phyloP scores from a whole-genome alignment of 495 filamentous ascomycete species.

The Astrothelium subdiscretum region DNA sequence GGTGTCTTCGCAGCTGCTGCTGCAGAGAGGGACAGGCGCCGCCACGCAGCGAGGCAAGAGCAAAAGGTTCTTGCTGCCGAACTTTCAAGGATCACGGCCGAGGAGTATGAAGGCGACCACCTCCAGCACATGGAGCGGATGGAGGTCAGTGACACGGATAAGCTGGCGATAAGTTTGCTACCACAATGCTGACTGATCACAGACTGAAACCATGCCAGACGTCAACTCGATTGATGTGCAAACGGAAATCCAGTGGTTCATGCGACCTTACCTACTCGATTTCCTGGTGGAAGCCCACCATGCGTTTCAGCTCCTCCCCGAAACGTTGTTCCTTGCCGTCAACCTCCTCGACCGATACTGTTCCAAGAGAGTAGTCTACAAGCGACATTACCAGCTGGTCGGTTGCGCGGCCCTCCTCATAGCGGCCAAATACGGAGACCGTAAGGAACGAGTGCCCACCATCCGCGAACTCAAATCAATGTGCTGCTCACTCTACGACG shows the following conservation, averaged over 20 bases:
- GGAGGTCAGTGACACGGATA: conserved; percentile 56
- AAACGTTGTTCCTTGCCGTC: conserved; percentile 89
- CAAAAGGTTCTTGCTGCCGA: conserved; percentile 81
- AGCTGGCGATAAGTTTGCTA: background rate
- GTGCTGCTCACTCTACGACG: conserved; percentile 97
- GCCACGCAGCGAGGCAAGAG: conserved; percentile 58
- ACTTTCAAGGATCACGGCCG: conserved; percentile 65
- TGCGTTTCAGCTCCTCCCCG: conserved; percentile 85
- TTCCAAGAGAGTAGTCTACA: conserved; percentile 96
- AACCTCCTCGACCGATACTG: conserved; percentile 97
- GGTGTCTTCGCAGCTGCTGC: conserved; percentile 32
- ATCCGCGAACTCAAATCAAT: conserved; percentile 95
- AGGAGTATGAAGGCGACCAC: conserved; percentile 88
- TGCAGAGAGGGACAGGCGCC: conserved; percentile 53
- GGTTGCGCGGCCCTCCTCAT: conserved; percentile 94
- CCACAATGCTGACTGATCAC: conserved; percentile 20
- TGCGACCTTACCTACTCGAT: conserved; percentile 95
- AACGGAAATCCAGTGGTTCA: conserved; percentile 98
- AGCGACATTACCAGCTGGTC: conserved; percentile 96
- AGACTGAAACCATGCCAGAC: conserved; percentile 87
- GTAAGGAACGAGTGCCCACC: conserved; percentile 91
- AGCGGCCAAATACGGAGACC: conserved; percentile 96
- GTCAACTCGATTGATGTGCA: conserved; percentile 97
- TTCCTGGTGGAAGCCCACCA: conserved; percentile 96
- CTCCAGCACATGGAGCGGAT: conserved; percentile 87